A percentile compares a stretch with the other conserved stretches of the same genome.
phyloP scores from a whole-genome alignment of 2,329 filamentous ascomycete genomes.

The Knufia fluminis region DNA sequence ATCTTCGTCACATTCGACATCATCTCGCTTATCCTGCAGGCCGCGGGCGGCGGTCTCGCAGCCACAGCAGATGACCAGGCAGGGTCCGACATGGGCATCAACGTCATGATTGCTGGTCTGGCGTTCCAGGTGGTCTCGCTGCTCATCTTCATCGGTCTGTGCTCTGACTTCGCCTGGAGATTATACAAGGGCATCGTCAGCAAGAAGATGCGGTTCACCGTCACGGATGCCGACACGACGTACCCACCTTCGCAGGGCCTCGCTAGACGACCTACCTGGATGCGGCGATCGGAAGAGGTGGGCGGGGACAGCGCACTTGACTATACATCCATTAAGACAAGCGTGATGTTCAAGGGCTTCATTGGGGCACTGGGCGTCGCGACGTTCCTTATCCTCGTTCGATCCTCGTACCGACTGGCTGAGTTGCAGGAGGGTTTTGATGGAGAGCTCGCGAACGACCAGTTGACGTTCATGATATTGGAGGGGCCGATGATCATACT shows the following conservation, averaged over 20 bases:
- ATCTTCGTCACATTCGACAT: conserved; percentile 56
- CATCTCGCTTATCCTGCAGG: conserved; percentile 52
- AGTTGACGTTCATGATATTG: conserved; percentile 42
- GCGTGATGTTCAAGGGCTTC: conserved; percentile 35
- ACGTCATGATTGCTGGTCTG: conserved; percentile 56
- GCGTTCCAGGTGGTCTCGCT: conserved; percentile 26
- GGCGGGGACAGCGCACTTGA: neutral
- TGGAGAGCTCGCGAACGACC: conserved; percentile 38
- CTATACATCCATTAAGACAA: neutral
- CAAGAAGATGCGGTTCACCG: conserved; percentile 16
- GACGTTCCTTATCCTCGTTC: conserved; percentile 37
- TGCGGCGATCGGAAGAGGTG: neutral
- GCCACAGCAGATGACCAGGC: conserved; percentile 32
- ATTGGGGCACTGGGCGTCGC: conserved; percentile 17
- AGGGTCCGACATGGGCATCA: conserved; percentile 37
- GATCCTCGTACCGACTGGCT: conserved; percentile 40
- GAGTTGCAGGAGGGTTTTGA: conserved; percentile 41
- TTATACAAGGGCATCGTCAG: conserved; percentile 27
- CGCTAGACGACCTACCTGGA: too few relatives aligned
- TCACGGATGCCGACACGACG: neutral
- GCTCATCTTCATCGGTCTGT: conserved; percentile 44
- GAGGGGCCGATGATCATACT: conserved; percentile 45
- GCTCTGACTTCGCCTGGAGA: conserved; percentile 39
- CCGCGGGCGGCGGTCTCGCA: conserved; percentile 49
- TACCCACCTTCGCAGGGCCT: neutral